Conservation (phyloP, 2,329 filamentous ascomycete genomes). For the Ceratocystiopsis sp. region DNA sequence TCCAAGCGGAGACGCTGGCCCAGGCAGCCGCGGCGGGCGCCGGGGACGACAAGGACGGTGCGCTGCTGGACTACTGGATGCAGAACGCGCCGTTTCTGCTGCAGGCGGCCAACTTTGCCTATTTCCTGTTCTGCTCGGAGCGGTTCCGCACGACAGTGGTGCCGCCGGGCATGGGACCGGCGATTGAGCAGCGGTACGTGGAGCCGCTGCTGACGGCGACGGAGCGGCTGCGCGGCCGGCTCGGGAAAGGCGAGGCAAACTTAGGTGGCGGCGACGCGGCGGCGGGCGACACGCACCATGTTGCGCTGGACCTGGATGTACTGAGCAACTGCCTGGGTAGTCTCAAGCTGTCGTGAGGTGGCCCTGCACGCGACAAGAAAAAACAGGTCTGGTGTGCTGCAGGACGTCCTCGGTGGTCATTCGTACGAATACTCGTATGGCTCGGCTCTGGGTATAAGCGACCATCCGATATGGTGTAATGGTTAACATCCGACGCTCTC, state of each 20-base stretch:
- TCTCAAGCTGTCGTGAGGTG: conserved; percentile 6
- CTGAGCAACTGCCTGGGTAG: conserved; percentile 6
- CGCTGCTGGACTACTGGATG: conserved; percentile 32
- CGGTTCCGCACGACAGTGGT: conserved; percentile 26
- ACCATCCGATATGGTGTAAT: conserved; percentile 10
- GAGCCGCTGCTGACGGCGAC: conserved; percentile 31
- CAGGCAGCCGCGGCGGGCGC: not conserved
- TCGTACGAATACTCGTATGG: too few species aligned
- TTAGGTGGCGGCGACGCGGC: not conserved
- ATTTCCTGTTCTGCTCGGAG: conserved; percentile 33
- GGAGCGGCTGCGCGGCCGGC: conserved; percentile 1
- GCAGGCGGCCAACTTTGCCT: conserved; percentile 43
- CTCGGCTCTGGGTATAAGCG: too few species aligned
- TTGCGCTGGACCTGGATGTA: conserved; percentile 6
- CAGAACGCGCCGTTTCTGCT: conserved; percentile 37
- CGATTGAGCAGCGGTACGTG: conserved; percentile 41
- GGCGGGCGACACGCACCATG: not conserved
- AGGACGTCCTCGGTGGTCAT: too few species aligned
- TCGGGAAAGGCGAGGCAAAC: not conserved
- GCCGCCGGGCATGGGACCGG: conserved; percentile 37
- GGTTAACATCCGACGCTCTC: conserved; percentile 10
- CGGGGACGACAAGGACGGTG: not conserved
- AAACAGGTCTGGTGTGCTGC: too few species aligned
- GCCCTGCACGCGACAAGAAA: too few species aligned
- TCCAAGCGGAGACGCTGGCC: conserved; percentile 20